phyloP scores from a whole-genome alignment of 768 basidiomycete genomes.

The Cyclocybe aegerita region DNA sequence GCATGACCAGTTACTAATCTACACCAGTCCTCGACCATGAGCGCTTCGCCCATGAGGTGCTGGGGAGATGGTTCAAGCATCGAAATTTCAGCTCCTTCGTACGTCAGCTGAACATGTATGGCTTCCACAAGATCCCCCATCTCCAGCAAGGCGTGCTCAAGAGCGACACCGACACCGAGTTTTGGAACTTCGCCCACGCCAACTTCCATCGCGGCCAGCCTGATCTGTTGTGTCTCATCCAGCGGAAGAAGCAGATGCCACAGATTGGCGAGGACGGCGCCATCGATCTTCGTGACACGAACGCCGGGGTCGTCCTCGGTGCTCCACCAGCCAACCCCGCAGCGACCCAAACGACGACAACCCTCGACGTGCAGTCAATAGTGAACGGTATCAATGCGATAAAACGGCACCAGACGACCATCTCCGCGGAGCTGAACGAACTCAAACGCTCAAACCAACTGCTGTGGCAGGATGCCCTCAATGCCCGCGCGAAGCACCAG shows the following conservation, averaged over 20 bases:
- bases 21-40: slow-evolving; percentile 84
- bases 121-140: slow-evolving; percentile 94
- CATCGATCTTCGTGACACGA: slow-evolving; percentile 32
- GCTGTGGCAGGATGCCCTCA: slow-evolving; percentile 90
- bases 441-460: slow-evolving; percentile 84
- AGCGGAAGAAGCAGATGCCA: slow-evolving; percentile 73
- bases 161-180: slow-evolving; percentile 76
- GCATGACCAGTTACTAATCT: neutral
- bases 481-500: slow-evolving; percentile 76
- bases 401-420: slow-evolving; percentile 89
- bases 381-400: slow-evolving; percentile 83
- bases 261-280: slow-evolving; percentile 35
- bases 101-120: slow-evolving; percentile 94
- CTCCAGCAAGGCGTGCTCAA: slow-evolving; percentile 92
- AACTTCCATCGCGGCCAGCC: slow-evolving; percentile 89
- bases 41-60: slow-evolving; percentile 83
- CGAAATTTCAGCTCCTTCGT: slow-evolving; percentile 93
- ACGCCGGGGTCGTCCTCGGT: slow-evolving; percentile 5
- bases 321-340: slow-evolving; percentile 15
- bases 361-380: slow-evolving; percentile 77
- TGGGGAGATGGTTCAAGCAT: slow-evolving; percentile 97
- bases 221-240: slow-evolving; percentile 83
- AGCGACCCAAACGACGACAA: slow-evolving; percentile 45
- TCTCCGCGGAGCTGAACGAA: slow-evolving; percentile 85
- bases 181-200: slow-evolving; percentile 90